Evolutionary conservation across 805 yeast species (phyloP), one percentile per base, ranked within the genome.

Genomic region (Candida odintsovae): DNA sequence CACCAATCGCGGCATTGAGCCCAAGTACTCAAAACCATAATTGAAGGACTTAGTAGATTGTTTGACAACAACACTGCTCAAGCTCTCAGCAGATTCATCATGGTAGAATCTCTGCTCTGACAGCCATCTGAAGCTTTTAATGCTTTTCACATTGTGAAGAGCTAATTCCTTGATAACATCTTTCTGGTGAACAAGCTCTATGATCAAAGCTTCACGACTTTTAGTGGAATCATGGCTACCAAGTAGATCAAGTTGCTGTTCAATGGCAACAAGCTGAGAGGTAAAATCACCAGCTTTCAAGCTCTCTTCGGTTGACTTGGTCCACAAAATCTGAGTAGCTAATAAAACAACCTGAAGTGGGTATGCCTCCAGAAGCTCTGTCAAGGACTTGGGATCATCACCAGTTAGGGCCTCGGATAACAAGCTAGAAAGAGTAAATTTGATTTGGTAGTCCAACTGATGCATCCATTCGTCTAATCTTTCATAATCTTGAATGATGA

Each of bases 11-110:
- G 83, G 86, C 3, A 83, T 81, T 1, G 79, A 70, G 0, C 97
- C 97, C 9, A 82, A 70, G 53, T 87, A 92, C 57, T 90, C 96
- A 61, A 78, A 88, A 0, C 96, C 96, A 58, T 92, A 92, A 1
- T 22, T 44, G 45, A 83, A 75, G 0, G 56, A 48, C 12, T 78
- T 69, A 16, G 75, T 67, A 3, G 82, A 77, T 43, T 82, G 87
- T n/a, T 56, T 61, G 0, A 90, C 72, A 1, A 41, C 52, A 5
- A 87, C 58, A 10, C 67, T 57, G 4, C 55, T 52, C 4, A 70
- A 43, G 1, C 55, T 52, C 40, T 73, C 74, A 4, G 25, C 23
- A 0, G 19, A 13, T 3, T 5, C 16, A 12, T 44, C n/a, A 15
- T 48, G 21, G 39, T 58, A 75, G 52, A 72, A 85, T 28, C 73